Conservation (phyloP, 306 rosid genomes). For the Acacia acuminata region DNA sequence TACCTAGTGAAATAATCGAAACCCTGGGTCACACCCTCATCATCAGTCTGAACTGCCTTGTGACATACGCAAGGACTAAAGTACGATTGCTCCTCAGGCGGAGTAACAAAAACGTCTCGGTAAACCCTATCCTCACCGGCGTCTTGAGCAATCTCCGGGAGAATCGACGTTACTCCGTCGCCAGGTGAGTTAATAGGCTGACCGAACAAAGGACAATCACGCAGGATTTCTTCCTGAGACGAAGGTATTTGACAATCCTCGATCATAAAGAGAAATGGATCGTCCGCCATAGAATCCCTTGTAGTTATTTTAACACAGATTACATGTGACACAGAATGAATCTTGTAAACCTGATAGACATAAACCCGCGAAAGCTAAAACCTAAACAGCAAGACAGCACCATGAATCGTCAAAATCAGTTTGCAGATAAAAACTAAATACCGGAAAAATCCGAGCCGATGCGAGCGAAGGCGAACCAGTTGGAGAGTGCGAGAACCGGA, state of each 20-base stretch:
- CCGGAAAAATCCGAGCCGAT: not conserved
- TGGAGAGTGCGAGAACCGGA: not conserved
- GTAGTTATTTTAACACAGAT: not conserved
- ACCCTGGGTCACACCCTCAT: not conserved
- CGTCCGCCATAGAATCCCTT: not conserved
- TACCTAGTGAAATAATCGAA: not conserved
- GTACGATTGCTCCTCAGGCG: constrained; percentile 42
- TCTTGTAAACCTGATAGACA: not conserved
- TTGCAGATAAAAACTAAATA: not conserved
- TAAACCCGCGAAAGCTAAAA: not conserved
- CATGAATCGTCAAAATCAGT: not conserved
- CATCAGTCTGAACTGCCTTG: not conserved
- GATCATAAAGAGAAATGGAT: constrained; percentile 5
- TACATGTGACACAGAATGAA: not conserved
- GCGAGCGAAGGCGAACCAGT: not conserved
- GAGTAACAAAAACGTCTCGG: constrained; percentile 54
- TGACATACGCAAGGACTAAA: not conserved
- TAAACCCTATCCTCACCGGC: constrained; percentile 8
- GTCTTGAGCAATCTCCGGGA: constrained; percentile 32
- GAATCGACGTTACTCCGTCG: constrained; percentile 20
- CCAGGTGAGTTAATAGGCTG: not conserved
- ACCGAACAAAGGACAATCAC: constrained; percentile 4
- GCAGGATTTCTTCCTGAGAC: constrained; percentile 35
- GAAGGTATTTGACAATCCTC: constrained; percentile 27
- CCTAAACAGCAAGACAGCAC: not conserved